Evolutionary conservation across 2,329 filamentous ascomycete genomes (phyloP).

Genomic region (Penicillium verrucosum): DNA sequence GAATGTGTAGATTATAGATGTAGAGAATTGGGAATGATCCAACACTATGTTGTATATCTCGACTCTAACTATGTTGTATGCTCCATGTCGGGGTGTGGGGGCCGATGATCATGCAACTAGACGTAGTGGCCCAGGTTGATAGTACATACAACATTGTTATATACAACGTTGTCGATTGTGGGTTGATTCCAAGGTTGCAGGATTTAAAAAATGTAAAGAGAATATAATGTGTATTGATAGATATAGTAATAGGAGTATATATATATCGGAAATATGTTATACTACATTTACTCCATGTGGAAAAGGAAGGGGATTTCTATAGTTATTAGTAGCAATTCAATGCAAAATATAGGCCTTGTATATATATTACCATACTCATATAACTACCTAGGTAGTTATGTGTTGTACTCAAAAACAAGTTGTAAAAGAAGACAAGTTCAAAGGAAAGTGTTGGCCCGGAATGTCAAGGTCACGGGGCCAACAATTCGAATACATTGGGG

Average conservation of each 20-base stretch:
- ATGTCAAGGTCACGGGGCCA: slow-evolving; percentile 20
- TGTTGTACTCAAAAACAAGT: too few relatives aligned
- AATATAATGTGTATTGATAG: not conserved
- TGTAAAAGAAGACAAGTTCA: not conserved
- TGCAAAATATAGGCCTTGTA: not conserved
- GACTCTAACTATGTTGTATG: not conserved
- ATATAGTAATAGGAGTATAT: not conserved
- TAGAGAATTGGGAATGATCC: not conserved
- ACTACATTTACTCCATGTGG: not conserved
- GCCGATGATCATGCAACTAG: slow-evolving; percentile 1
- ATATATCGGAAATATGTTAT: not conserved
- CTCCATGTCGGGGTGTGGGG: slow-evolving; percentile 1
- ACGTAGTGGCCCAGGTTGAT: not conserved
- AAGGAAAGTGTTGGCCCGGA: not conserved
- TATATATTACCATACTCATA: too few relatives aligned
- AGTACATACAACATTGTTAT: not conserved
- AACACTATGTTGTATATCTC: not conserved
- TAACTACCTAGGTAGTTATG: too few relatives aligned
- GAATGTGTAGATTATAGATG: not conserved
- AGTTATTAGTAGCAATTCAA: not conserved
- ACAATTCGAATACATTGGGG: slow-evolving; percentile 11
- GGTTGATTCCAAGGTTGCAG: too few relatives aligned
- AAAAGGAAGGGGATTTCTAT: not conserved
- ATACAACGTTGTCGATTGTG: not conserved
- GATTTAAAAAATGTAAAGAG: not conserved